These are phyloP conservation scores for Dryas integrifolia DNA, from an alignment of 331 rosid species.

Conservation along the genomic window DNA sequence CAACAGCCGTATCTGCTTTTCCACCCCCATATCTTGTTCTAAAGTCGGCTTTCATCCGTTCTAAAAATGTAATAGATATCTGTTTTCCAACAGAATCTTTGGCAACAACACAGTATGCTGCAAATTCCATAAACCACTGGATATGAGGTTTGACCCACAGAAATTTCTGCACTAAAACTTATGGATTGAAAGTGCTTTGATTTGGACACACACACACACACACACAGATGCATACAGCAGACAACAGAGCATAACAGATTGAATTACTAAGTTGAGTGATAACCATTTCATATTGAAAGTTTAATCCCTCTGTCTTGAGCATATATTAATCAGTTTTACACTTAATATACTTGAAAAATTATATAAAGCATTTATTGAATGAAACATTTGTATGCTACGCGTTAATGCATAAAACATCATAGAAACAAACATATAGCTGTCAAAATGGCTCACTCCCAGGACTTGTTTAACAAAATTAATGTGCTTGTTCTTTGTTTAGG, in stretches of 20 bases:
- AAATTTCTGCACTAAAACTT: not conserved
- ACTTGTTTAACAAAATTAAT: not conserved
- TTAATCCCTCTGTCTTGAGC: not conserved
- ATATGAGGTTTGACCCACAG: constrained; percentile 14
- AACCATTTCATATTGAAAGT: not conserved
- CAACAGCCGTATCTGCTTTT: constrained; percentile 77
- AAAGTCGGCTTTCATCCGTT: constrained; percentile 74
- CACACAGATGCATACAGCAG: not conserved
- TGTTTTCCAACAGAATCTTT: constrained; percentile 82
- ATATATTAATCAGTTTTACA: not conserved
- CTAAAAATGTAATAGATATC: constrained; percentile 77
- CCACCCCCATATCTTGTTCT: constrained; percentile 84
- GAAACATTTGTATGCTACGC: not conserved
- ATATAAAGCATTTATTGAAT: not conserved
- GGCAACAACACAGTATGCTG: constrained; percentile 94
- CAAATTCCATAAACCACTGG: constrained; percentile 34
- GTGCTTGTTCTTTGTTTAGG: not conserved
- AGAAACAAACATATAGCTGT: not conserved
- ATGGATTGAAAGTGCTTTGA: not conserved
- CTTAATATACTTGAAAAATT: not conserved
- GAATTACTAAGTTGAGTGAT: not conserved
- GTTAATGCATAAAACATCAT: not conserved
- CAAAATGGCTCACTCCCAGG: not conserved
- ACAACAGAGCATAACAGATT: constrained; percentile 1
- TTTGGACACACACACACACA: not conserved